A percentile compares a stretch with the other conserved stretches of the same genome.
Conservation (phyloP, 2,329 filamentous ascomycete species). For the Colletotrichum euphorbiae region DNA sequence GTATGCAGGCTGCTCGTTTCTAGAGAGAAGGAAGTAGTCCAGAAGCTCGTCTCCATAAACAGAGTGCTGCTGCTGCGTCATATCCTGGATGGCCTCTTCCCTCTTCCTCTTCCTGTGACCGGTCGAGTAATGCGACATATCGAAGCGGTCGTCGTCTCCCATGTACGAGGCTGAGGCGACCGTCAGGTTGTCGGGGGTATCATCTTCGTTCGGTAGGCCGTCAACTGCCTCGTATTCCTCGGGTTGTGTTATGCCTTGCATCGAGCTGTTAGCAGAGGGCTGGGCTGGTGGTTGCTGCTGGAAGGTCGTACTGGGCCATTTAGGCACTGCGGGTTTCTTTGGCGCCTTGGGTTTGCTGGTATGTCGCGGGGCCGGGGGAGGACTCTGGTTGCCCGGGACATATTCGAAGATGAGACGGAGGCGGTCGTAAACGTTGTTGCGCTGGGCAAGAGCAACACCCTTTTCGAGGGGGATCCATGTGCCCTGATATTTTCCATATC, state of each 20-base stretch:
- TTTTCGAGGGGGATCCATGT: slow-evolving; percentile 94
- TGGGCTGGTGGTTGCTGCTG: slow-evolving; percentile 25
- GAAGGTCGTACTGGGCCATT: slow-evolving; percentile 61
- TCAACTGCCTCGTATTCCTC: slow-evolving; percentile 76
- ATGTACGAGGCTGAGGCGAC: slow-evolving; percentile 87
- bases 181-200: slow-evolving; percentile 85
- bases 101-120: slow-evolving; percentile 82
- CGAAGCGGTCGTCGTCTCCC: slow-evolving; percentile 83
- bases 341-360: slow-evolving; percentile 85
- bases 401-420: slow-evolving; percentile 91
- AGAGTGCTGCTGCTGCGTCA: slow-evolving; percentile 85
- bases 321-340: slow-evolving; percentile 73
- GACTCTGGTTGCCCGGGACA: slow-evolving; percentile 84
- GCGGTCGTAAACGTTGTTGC: slow-evolving; percentile 88
- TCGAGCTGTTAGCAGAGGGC: slow-evolving; percentile 40
- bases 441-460: slow-evolving; percentile 83
- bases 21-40: slow-evolving; percentile 93
- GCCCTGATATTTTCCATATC: slow-evolving; percentile 98
- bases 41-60: slow-evolving; percentile 93
- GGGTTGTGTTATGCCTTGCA: slow-evolving; percentile 45
- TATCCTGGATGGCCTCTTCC: slow-evolving; percentile 69
- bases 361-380: slow-evolving; percentile 94
- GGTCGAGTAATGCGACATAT: slow-evolving; percentile 73
- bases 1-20: slow-evolving; percentile 78
- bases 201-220: slow-evolving; percentile 76